Evolutionary conservation across 2,329 filamentous ascomycete species (phyloP), one percentile per base, ranked within the genome.

Genomic region (Knufia fluminis): DNA sequence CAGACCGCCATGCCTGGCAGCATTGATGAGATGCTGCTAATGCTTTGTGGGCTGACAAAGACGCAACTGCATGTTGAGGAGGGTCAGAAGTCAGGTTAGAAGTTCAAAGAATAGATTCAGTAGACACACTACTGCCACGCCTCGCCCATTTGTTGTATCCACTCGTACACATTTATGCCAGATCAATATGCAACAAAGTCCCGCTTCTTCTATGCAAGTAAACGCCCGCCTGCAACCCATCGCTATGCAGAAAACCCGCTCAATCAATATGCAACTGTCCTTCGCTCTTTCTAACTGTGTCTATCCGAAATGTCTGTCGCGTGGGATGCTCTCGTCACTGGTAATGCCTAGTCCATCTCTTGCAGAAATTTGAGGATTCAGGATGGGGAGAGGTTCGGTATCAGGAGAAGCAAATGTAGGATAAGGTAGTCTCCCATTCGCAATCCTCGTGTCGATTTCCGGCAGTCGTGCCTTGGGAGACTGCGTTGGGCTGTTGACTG

Each of bases 361-460:
- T 39, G 3, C 17, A 26, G 22, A 19, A 6, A 4, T 12, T 17
- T 22, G 17, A 28, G 45, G 35, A 26, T 10, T 39, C 10, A 48
- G 16, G 22, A 48, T 48, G 9, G 45, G 35, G 6, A 48, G 20
- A 8, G 45, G 45, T 24, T 40, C 32, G n/a, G 45, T 48, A 20
- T 48, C 45, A 17, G 33, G 45, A 10, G 45, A 48, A 19, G 39
- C 17, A 12, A 40, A 24, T 2, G 16, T 14, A 12, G 45, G 45
- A 31, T 48, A 48, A 16, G 45, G 45, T 40, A 28, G 23, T 12
- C 10, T 16, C 12, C 16, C 17, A 38, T 23, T 46, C 17, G 28
- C 12, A 4, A 16, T n/a, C 16, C 16, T 6, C 20, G 32, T 40
- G 10, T 40, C n/a, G 4, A 40, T 48, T 14, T 22, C n/a, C 3